Conservation (phyloP, 2,329 filamentous ascomycete species). For the Keithomyces neogunnii region DNA sequence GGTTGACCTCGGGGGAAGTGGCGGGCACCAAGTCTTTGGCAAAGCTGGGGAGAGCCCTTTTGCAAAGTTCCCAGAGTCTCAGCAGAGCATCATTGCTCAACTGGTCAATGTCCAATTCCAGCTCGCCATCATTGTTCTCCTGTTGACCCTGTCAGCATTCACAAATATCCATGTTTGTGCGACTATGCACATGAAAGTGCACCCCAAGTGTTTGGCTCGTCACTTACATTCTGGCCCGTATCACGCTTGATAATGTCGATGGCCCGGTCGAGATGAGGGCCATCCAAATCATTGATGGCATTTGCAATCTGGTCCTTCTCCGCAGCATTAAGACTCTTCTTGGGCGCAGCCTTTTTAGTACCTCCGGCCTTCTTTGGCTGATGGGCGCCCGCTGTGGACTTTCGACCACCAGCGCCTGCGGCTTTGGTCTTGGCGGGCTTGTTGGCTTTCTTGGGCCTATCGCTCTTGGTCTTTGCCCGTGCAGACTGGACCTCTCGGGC, state of each 20-base stretch:
- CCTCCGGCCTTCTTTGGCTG: slow-evolving; percentile 27
- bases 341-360: slow-evolving; percentile 35
- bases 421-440: slow-evolving; percentile 48
- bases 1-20: slow-evolving; percentile 22
- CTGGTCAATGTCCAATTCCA: slow-evolving; percentile 52
- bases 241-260: slow-evolving; percentile 88
- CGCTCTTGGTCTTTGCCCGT: slow-evolving; percentile 38
- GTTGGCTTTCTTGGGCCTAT: slow-evolving; percentile 53
- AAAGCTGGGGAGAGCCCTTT: slow-evolving; percentile 32
- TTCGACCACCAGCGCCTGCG: slow-evolving; percentile 30
- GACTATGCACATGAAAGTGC: neutral
- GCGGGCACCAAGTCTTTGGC: slow-evolving; percentile 23
- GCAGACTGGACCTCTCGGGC: slow-evolving; percentile 51
- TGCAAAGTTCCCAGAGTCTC: slow-evolving; percentile 40
- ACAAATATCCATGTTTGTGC: neutral
- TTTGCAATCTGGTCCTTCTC: slow-evolving; percentile 91
- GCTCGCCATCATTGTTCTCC: slow-evolving; percentile 52
- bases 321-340: slow-evolving; percentile 55
- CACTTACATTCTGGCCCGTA: slow-evolving; percentile 63
- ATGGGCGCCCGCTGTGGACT: slow-evolving; percentile 24
- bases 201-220: neutral
- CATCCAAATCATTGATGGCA: slow-evolving; percentile 73
- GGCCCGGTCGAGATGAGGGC: slow-evolving; percentile 67
- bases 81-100: slow-evolving; percentile 46
- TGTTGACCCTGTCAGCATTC: slow-evolving; percentile 15